Conservation (phyloP, 164 flowering plant genomes). For the Liquidambar formosana region DNA sequence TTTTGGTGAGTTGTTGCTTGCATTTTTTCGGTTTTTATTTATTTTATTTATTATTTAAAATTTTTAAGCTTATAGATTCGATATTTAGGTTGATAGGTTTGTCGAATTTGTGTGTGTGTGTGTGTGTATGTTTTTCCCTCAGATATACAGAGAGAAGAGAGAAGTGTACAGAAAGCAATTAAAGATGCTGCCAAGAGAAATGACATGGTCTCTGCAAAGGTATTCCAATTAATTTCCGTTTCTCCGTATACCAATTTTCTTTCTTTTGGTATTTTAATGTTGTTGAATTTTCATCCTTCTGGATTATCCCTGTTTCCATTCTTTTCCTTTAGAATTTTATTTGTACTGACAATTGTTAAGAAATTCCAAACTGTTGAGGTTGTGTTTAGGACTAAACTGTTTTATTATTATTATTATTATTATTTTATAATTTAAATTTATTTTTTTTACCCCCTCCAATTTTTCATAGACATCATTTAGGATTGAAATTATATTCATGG, state of each 20-base stretch:
- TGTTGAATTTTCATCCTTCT: neutral
- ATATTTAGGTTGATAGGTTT: constrained; percentile 5
- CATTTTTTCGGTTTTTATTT: constrained; percentile 12
- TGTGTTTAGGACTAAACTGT: too few species aligned
- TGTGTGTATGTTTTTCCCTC: constrained; percentile 2
- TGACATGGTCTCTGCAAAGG: constrained; percentile 96
- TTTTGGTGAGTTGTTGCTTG: neutral
- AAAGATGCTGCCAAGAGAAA: constrained; percentile 92
- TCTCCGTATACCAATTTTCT: neutral
- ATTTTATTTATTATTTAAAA: neutral
- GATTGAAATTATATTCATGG: neutral
- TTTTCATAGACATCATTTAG: too few species aligned
- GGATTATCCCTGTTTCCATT: neutral
- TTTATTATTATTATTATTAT: too few species aligned
- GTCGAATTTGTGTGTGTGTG: too few species aligned
- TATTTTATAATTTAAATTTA: too few species aligned
- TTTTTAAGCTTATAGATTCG: neutral
- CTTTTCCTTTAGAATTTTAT: too few species aligned
- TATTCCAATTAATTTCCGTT: constrained; percentile 10
- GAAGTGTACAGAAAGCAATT: constrained; percentile 82
- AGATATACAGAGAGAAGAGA: constrained; percentile 95
- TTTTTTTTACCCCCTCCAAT: too few species aligned
- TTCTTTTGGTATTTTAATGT: too few species aligned
- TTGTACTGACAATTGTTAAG: too few species aligned
- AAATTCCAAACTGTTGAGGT: too few species aligned